Conservation (phyloP, 169 alveolate genomes). For the Eimeria necatrix region DNA sequence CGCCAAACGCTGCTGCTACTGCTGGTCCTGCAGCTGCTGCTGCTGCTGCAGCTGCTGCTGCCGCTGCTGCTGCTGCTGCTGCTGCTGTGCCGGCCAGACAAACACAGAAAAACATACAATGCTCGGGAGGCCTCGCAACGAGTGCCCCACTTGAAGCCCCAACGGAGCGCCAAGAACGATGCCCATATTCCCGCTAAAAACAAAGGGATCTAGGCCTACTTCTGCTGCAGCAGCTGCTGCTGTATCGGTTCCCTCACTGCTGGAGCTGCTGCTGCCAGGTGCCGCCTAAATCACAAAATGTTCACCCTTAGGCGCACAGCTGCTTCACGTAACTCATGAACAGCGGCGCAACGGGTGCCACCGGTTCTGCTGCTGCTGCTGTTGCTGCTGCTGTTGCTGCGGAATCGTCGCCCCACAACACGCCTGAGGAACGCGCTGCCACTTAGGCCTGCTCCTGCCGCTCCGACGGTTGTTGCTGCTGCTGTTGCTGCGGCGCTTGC, state of each 20-base stretch:
- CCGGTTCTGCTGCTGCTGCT: background rate
- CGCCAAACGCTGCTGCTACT: background rate
- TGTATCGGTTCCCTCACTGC: background rate
- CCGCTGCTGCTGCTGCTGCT: conserved; percentile 16
- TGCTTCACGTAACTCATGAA: background rate
- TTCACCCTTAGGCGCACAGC: background rate
- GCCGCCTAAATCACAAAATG: background rate
- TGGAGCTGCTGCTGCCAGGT: background rate
- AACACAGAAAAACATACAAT: background rate
- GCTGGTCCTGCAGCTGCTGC: background rate
- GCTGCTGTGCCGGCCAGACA: background rate
- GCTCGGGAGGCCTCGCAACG: background rate
- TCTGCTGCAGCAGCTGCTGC: conserved; percentile 42
- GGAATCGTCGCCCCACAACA: background rate
- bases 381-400: background rate
- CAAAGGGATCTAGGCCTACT: background rate
- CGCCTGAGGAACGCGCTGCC: background rate
- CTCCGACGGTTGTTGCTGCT: background rate
- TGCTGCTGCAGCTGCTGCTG: conserved; percentile 3
- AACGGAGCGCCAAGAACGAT: background rate
- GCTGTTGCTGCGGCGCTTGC: conserved; percentile 49
- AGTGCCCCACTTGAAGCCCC: background rate
- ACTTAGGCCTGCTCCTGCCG: conserved; percentile 1
- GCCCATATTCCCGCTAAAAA: background rate
- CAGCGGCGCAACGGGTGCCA: background rate